These are phyloP conservation scores for Iodosphaeria phyllophila DNA, from an alignment of 2,329 filamentous ascomycete species.

Conservation along the genomic window DNA sequence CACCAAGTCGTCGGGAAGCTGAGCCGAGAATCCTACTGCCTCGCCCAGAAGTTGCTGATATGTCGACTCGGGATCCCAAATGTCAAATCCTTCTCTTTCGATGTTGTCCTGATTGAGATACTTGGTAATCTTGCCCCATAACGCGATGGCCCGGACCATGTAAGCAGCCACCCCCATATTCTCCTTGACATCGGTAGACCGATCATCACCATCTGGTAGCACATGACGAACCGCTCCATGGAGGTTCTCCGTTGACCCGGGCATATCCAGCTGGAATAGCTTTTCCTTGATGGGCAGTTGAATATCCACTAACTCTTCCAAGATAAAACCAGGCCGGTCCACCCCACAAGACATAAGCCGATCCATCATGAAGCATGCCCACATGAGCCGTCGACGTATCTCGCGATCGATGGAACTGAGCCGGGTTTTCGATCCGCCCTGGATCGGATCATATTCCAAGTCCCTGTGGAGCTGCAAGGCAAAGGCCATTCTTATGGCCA, in stretches of 20 bases:
- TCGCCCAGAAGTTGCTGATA: slow-evolving; percentile 54
- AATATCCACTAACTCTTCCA: slow-evolving; percentile 74
- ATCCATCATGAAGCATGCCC: slow-evolving; percentile 96
- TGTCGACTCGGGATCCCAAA: slow-evolving; percentile 69
- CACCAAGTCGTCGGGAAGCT: slow-evolving; percentile 50
- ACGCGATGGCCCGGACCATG: slow-evolving; percentile 64
- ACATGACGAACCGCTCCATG: slow-evolving; percentile 50
- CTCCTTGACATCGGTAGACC: slow-evolving; percentile 45
- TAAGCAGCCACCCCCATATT: slow-evolving; percentile 95
- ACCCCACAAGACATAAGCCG: slow-evolving; percentile 93
- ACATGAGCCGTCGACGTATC: slow-evolving; percentile 87
- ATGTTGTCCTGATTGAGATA: slow-evolving; percentile 85
- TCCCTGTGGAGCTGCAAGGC: slow-evolving; percentile 87
- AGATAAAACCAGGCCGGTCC: slow-evolving; percentile 77
- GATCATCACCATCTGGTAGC: slow-evolving; percentile 41
- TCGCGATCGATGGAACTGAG: slow-evolving; percentile 86
- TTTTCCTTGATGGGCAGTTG: slow-evolving; percentile 82
- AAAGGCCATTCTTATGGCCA: slow-evolving; percentile 93
- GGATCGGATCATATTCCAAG: slow-evolving; percentile 60
- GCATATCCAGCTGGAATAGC: slow-evolving; percentile 80
- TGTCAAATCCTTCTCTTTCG: slow-evolving; percentile 53
- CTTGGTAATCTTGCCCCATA: slow-evolving; percentile 80
- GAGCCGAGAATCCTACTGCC: slow-evolving; percentile 48
- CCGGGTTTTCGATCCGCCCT: slow-evolving; percentile 40
- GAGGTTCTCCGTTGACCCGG: slow-evolving; percentile 69